These are phyloP conservation scores for Logfia minima DNA, from an alignment of 129 eudicot species.

Conservation along the genomic window DNA sequence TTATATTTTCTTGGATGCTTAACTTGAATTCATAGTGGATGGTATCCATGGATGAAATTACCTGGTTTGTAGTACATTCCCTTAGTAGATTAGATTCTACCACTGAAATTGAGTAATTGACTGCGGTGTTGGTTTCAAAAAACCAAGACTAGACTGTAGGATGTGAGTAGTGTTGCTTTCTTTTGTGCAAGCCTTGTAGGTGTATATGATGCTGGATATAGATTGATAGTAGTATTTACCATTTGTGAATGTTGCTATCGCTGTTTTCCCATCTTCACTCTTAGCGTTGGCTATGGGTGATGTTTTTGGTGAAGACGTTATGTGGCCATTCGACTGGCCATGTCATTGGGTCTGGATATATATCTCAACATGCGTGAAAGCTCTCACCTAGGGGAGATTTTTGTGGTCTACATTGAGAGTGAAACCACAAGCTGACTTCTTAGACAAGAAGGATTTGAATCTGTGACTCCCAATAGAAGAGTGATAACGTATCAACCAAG, in stretches of 20 bases:
- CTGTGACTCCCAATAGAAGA: background rate
- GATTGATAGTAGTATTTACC: no score
- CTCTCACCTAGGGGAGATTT: background rate
- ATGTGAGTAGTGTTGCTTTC: no score
- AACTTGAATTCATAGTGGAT: no score
- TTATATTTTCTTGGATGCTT: no score
- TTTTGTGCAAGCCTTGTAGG: no score
- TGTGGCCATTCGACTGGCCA: background rate
- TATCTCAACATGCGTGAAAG: background rate
- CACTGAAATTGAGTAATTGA: background rate
- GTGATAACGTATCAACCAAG: no score
- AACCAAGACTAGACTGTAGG: no score
- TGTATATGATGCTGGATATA: no score
- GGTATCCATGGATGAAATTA: background rate
- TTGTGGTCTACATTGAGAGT: background rate
- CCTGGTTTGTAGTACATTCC: background rate
- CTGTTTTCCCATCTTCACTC: no score
- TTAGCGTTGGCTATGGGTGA: no score
- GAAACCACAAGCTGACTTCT: background rate
- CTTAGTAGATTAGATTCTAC: no score
- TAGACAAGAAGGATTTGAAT: background rate
- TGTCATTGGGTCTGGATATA: background rate
- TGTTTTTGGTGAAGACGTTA: background rate
- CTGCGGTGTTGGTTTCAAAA: no score
- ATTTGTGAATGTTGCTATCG: background rate